Percentiles rank a stretch among this genome's conserved stretches.
Conservation (phyloP, 371 early-diverging fungal species). For the Amoeboaphelidium occidentale region DNA sequence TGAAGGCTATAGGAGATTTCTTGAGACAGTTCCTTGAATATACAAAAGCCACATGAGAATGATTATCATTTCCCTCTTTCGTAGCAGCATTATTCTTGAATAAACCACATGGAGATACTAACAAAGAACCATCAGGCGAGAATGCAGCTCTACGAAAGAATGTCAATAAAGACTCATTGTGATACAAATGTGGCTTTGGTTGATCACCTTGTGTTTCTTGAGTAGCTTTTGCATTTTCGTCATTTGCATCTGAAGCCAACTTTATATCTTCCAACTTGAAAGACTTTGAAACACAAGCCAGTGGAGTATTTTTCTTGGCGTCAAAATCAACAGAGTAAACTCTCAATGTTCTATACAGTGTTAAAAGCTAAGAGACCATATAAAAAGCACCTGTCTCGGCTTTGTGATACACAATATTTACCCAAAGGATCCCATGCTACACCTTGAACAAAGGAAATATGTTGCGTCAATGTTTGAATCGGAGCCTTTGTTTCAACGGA, state of each 20-base stretch:
- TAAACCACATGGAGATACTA: constrained; percentile 61
- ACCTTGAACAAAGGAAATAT: constrained; percentile 82
- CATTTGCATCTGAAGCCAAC: neutral
- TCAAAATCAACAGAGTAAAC: constrained; percentile 5
- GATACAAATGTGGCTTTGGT: constrained; percentile 24
- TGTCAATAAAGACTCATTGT: constrained; percentile 63
- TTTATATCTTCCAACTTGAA: neutral
- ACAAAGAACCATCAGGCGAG: constrained; percentile 65
- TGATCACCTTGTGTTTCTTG: neutral
- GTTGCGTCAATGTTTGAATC: constrained; percentile 8
- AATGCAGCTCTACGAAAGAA: constrained; percentile 75
- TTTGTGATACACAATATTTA: constrained; percentile 63
- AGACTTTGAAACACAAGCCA: neutral
- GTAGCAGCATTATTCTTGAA: constrained; percentile 3
- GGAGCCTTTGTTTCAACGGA: constrained; percentile 26
- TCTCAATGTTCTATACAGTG: neutral
- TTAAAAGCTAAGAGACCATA: neutral
- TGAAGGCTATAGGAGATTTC: neutral
- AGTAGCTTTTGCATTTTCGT: neutral
- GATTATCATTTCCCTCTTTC: neutral
- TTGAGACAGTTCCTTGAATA: neutral
- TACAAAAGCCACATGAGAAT: neutral
- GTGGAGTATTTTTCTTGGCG: neutral
- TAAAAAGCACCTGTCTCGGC: constrained; percentile 47
- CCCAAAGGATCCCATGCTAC: constrained; percentile 87